Base-by-base conservation (phyloP, 2,329 filamentous ascomycete species). In the Botrytis aclada region DNA sequence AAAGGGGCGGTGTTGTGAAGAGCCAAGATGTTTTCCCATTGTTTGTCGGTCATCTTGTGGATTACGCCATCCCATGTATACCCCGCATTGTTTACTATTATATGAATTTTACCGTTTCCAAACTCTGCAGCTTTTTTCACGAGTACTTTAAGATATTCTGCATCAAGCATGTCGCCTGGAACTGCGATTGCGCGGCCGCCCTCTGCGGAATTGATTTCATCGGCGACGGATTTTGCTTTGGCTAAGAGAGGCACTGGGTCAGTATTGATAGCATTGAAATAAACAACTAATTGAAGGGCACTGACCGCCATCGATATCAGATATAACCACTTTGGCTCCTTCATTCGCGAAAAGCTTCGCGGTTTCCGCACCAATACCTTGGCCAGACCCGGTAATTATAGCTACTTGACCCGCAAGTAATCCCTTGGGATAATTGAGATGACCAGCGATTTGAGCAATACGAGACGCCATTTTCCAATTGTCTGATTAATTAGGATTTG, bases 1-100 rank as follows among this genome's bases (percentile, higher is more conserved):
- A 97, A 97, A 18, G 94, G 94, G 3, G 92, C 93, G 20, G 93
- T 96, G 80, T 88, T 90, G 86, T 97, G 94, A 65, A 97, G 86
- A 34, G 91, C 89, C 43, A 97, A 84, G 81, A 97, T 97, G 69
- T 92, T 94, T 75, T 96, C 92, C 93, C 93, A 97, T 86, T 97
- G 93, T 84, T 93, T 93, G 85, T 97, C 93, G 25, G 90, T 92
- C 86, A 94, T 95, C 86, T 96, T 97, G 86, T 97, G 93, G 77
- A 97, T 94, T 56, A 97, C 93, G 10, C 92, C 94, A 82, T 97
- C 94, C 93, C 94, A 97, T 0, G 94, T 97, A 83, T 93, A 97
- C 60, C 93, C 94, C 0, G 94, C 94, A 81, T 97, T 97, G 83
- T 97, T 97, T 74, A 97, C 92, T 72, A 97, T 91, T 81, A 96